Conservation (phyloP, 805 yeast species). For the Nakazawaea ambrosiae region DNA sequence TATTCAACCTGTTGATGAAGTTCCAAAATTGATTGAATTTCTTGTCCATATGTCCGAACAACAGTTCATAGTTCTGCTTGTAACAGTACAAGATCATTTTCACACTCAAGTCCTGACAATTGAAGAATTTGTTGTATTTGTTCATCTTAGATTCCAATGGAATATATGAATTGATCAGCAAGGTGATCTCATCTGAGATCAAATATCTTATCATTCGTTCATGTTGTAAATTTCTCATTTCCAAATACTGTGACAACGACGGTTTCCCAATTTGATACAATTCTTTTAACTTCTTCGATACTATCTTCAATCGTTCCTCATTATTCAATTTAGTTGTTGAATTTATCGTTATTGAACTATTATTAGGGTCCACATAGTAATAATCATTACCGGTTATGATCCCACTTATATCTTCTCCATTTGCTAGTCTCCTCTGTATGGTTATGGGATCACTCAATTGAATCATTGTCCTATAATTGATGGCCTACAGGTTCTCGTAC, state of each 20-base stretch:
- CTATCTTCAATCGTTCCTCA: constrained; percentile 1
- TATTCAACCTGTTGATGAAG: constrained; percentile 3
- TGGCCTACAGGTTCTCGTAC: too few relatives aligned
- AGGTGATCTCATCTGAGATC: constrained; percentile 3
- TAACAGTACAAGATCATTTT: constrained; percentile 4
- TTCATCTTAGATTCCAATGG: constrained; percentile 2
- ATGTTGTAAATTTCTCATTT: constrained; percentile 2
- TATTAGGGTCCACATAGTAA: not conserved
- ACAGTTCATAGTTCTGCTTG: constrained; percentile 4
- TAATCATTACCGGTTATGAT: not conserved
- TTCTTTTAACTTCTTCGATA: constrained; percentile 2
- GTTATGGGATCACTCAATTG: constrained; percentile 3
- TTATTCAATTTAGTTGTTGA: not conserved
- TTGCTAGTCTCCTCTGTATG: not conserved
- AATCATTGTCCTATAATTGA: not conserved
- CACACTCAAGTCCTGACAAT: constrained; percentile 5
- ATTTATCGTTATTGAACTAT: not conserved
- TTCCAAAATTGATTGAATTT: constrained; percentile 3
- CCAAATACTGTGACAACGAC: not conserved
- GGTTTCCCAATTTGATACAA: not conserved
- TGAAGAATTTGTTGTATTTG: constrained; percentile 2
- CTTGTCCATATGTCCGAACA: constrained; percentile 4
- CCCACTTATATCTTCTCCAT: constrained; percentile 1
- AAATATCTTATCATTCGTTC: constrained; percentile 7
- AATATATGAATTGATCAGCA: constrained; percentile 4